Conservation (phyloP, 2,329 filamentous ascomycete genomes). For the Coleophoma eucalyptorum region DNA sequence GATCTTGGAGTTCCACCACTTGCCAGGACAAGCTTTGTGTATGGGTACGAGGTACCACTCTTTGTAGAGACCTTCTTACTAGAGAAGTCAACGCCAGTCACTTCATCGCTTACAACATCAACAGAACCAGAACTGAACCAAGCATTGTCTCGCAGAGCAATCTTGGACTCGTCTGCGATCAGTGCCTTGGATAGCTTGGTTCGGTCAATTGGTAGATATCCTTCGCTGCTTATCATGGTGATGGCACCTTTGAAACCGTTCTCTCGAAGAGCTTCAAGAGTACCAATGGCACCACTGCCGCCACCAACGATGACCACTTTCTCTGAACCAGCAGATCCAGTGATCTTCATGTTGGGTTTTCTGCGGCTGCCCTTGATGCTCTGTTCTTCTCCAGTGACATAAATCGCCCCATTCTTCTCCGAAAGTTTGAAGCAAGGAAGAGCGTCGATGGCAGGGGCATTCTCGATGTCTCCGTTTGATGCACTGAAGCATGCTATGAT, state of each 20-base stretch:
- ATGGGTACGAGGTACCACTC: constrained; percentile 65
- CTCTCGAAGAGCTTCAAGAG: constrained; percentile 77
- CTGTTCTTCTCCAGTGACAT: constrained; percentile 75
- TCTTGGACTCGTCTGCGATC: constrained; percentile 73
- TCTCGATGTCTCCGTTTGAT: constrained; percentile 86
- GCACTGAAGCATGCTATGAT: constrained; percentile 83
- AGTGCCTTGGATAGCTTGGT: constrained; percentile 95
- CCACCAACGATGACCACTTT: constrained; percentile 84
- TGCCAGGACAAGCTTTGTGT: constrained; percentile 86
- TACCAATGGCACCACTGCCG: constrained; percentile 78
- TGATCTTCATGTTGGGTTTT: constrained; percentile 70
- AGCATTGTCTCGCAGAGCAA: constrained; percentile 70
- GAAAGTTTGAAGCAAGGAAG: constrained; percentile 77
- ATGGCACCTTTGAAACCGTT: constrained; percentile 77
- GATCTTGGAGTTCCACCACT: constrained; percentile 76
- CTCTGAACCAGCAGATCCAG: constrained; percentile 46
- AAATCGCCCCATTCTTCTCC: constrained; percentile 79
- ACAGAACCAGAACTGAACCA: constrained; percentile 68
- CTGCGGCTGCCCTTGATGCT: constrained; percentile 74
- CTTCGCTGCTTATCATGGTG: constrained; percentile 80
- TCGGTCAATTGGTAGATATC: constrained; percentile 84
- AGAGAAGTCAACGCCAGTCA: constrained; percentile 72
- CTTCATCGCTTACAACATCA: constrained; percentile 58
- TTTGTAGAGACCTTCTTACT: constrained; percentile 72
- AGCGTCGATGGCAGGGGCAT: constrained; percentile 87